Conservation (phyloP, 2,329 filamentous ascomycete species). For the Aspergillus novoparasiticus region DNA sequence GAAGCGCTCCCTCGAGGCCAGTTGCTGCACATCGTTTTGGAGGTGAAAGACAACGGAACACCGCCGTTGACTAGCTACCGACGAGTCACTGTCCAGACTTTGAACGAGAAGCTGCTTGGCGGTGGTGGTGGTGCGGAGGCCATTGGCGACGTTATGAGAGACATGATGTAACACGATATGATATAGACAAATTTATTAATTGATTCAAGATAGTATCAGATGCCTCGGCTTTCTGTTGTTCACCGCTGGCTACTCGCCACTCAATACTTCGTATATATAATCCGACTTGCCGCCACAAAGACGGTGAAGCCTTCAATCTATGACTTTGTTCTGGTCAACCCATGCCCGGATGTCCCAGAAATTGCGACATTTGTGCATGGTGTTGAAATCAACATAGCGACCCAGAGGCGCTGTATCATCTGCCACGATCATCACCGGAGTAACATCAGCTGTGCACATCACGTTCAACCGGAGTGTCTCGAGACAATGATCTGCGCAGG, state of each 20-base stretch:
- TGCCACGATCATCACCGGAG: not conserved
- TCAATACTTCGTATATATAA: too few relatives aligned
- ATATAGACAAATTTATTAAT: not conserved
- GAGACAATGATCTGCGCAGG: not conserved
- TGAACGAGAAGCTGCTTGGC: not conserved
- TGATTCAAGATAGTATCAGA: too few relatives aligned
- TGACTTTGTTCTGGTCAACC: not conserved
- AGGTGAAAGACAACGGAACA: not conserved
- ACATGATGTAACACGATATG: not conserved
- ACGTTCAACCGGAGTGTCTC: not conserved
- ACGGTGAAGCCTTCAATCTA: not conserved
- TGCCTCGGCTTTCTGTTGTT: too few relatives aligned
- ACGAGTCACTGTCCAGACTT: not conserved
- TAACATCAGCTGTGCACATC: not conserved
- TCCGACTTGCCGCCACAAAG: too few relatives aligned
- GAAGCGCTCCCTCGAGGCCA: not conserved
- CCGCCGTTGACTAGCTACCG: not conserved
- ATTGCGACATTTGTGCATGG: not conserved
- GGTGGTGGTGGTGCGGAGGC: not conserved
- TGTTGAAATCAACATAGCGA: not conserved
- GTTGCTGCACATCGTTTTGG: not conserved
- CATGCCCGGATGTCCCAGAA: not conserved
- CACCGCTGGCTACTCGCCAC: too few relatives aligned
- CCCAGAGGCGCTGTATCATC: not conserved
- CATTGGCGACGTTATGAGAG: not conserved